Conservation (phyloP, 1,139 yeast genomes). For the Barnettozyma hawaiiensis region DNA sequence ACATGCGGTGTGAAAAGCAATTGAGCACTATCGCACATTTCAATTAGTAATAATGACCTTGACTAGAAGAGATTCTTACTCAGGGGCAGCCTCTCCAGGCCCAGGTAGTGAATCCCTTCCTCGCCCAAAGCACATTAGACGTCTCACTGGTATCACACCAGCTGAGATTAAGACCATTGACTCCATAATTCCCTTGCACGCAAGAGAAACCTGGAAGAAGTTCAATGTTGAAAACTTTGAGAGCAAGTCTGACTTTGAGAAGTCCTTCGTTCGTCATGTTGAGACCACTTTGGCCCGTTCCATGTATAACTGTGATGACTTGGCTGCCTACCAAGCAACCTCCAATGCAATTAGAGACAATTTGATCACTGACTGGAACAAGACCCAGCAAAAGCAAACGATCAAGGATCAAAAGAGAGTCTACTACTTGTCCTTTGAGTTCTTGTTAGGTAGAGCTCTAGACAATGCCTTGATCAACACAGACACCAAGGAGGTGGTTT, state of each 20-base stretch:
- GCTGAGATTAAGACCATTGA: conserved; percentile 82
- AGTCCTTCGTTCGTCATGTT: conserved; percentile 73
- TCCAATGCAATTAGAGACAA: conserved; percentile 75
- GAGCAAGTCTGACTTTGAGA: conserved; percentile 57
- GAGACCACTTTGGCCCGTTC: conserved; percentile 88
- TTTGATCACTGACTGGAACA: conserved; percentile 82
- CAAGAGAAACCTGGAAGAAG: conserved; percentile 73
- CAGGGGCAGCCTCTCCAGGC: conserved; percentile 13
- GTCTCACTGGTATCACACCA: conserved; percentile 88
- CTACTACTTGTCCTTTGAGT: conserved; percentile 83
- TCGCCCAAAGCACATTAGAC: conserved; percentile 38
- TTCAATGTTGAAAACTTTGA: conserved; percentile 49
- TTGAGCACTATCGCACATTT: no score
- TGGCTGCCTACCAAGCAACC: conserved; percentile 92
- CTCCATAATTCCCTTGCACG: conserved; percentile 70
- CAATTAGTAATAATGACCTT: conserved; percentile 4
- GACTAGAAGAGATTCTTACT: conserved; percentile 14
- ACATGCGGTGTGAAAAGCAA: no score
- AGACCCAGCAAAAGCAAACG: conserved; percentile 87
- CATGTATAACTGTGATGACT: conserved; percentile 82
- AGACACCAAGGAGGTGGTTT: conserved; percentile 48
- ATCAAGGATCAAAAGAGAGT: conserved; percentile 80
- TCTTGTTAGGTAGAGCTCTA: conserved; percentile 92
- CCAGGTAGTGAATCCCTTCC: conserved; percentile 19
- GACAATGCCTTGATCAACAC: conserved; percentile 90